Percentiles rank a stretch among this genome's conserved stretches.
Evolutionary conservation across 371 early-diverging fungal genomes (phyloP).

Genomic region (Fennellomyces sp.): DNA sequence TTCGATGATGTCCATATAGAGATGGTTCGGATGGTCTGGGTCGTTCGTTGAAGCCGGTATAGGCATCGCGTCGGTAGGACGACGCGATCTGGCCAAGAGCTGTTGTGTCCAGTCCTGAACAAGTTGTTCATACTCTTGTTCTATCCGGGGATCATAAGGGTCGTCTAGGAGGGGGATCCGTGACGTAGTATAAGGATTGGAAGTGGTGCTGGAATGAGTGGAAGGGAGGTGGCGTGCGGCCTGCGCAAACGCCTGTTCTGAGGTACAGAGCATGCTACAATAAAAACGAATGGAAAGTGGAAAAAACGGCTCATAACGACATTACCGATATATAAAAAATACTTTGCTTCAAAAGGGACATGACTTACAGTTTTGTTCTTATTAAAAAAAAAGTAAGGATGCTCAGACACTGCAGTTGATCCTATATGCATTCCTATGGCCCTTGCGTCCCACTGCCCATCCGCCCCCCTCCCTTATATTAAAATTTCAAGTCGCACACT

Average conservation of each 20-base stretch:
- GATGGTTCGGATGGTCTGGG: conserved; percentile 18
- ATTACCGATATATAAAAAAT: neutral
- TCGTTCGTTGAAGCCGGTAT: neutral
- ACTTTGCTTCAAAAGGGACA: neutral
- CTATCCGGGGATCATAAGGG: conserved; percentile 20
- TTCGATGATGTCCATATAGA: conserved; percentile 33
- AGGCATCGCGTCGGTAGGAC: neutral
- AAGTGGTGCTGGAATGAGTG: neutral
- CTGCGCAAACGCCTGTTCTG: conserved; percentile 15
- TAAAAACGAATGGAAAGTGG: neutral
- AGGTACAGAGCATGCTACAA: conserved; percentile 15
- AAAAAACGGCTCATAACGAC: no score
- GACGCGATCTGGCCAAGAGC: conserved; percentile 19
- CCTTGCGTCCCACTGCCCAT: neutral
- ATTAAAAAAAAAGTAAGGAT: conserved; percentile 6
- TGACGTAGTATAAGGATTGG: neutral
- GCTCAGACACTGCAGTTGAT: neutral
- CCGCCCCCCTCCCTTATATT: neutral
- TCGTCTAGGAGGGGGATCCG: conserved; percentile 10
- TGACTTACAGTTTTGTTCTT: conserved; percentile 7
- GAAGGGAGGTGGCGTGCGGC: conserved; percentile 8
- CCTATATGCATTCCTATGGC: conserved; percentile 1
- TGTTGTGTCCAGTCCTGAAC: conserved; percentile 36
- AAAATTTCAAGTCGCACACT: no score
- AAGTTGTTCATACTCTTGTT: conserved; percentile 38